Base-by-base conservation (phyloP, 2,329 filamentous ascomycete genomes). In the Colletotrichum truncatum region DNA sequence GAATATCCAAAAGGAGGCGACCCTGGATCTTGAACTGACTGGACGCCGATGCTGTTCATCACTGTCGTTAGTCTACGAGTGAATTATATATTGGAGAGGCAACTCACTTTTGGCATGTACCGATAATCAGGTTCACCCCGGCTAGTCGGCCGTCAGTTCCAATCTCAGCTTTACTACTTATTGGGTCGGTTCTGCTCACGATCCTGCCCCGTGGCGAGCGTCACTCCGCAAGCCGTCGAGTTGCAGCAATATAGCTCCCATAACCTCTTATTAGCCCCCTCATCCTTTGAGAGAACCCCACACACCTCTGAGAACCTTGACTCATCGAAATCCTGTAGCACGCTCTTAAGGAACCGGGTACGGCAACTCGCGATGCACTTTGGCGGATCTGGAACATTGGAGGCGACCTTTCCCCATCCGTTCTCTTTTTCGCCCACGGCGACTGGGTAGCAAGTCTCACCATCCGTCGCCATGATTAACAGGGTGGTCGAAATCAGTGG, bases 241-340 rank as follows among this genome's bases (percentile, higher is more conserved):
- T 86, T 83, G 72, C 85, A 86, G 72, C 83, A 84, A 70, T 87
- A 87, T 21, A 87, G 74, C 39, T 75, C 71, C 76, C 78, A 81
- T 10, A 87, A 76, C n/a, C 66, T 63, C 25, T 71, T 70, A 53
- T 72, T 70, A 30, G 73, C 67, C 21, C 65, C 57, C 7, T 63
- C 55, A 18, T 53, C 70, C 71, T 73, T 64, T 68, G 73, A 68
- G 4, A 80, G 72, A 6, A 65, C 66, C 64, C 74, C 66, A 67
- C 81, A 82, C 34, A 73, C 71, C 9, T 68, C 61, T 8, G 65
- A 52, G 66, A 79, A 75, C 23, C 34, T 63, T 61, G 74, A 74
- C 67, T 75, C 69, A 56, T 71, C 63, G 23, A 68, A 74, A n/a
- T 67, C 70, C 16, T 71, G 70, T 36, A 71, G 59, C 54, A 79